These are phyloP conservation scores for Talinum fruticosum DNA, from an alignment of 148 eudicot species.

Conservation along the genomic window DNA sequence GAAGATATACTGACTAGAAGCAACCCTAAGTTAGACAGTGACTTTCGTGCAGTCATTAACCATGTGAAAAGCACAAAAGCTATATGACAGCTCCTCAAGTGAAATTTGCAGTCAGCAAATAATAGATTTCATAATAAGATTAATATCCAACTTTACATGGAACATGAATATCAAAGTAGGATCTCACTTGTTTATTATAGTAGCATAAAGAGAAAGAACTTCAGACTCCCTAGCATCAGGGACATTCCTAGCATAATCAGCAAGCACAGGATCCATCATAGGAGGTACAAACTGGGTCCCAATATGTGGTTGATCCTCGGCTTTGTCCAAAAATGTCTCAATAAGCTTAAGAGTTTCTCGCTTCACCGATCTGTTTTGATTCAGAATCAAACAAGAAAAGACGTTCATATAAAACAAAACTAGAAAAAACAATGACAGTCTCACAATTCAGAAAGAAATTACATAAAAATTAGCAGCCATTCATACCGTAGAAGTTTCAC, in stretches of 20 bases:
- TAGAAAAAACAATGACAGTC: not conserved
- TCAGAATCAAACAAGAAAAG: conserved; percentile 5
- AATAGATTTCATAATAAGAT: not conserved
- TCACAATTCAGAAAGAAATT: not conserved
- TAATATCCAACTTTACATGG: not conserved
- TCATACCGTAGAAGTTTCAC: conserved; percentile 91
- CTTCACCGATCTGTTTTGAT: conserved; percentile 76
- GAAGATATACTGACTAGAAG: not conserved
- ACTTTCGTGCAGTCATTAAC: too few relatives aligned
- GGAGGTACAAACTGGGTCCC: conserved; percentile 99
- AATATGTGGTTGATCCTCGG: conserved; percentile 93
- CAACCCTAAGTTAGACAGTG: not conserved
- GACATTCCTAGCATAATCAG: conserved; percentile 91
- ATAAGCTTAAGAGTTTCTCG: conserved; percentile 94
- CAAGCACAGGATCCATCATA: conserved; percentile 99
- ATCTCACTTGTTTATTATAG: conserved; percentile 90
- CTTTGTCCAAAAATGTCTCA: conserved; percentile 94
- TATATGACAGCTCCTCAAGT: not conserved
- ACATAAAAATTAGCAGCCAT: not conserved
- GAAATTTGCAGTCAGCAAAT: not conserved
- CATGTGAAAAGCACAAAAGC: not conserved
- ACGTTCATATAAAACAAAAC: not conserved
- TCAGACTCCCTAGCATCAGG: conserved; percentile 99
- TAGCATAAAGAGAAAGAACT: conserved; percentile 93
- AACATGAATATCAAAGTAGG: not conserved